These are phyloP conservation scores for Entamoeba histolytica DNA, from an alignment of 208 protist species.

Conservation along the genomic window DNA sequence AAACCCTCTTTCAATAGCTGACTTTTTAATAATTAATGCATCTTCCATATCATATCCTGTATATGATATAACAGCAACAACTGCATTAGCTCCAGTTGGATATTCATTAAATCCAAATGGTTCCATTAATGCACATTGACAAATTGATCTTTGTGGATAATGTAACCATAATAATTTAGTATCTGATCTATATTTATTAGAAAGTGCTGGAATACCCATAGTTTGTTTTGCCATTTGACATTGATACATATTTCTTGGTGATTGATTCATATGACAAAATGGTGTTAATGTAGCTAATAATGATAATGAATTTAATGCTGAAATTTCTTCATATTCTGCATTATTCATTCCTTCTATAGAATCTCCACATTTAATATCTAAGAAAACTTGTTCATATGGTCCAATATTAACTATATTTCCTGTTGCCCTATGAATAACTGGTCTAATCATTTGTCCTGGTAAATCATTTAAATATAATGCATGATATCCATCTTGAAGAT, in stretches of 20 bases:
- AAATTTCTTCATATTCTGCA: slow-evolving; percentile 70
- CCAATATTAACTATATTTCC: slow-evolving; percentile 53
- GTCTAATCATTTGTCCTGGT: slow-evolving; percentile 68
- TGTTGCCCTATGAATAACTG: slow-evolving; percentile 48
- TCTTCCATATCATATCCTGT: slow-evolving; percentile 99
- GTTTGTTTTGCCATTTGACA: slow-evolving; percentile 98
- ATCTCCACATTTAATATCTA: slow-evolving; percentile 70
- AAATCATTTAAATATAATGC: slow-evolving; percentile 60
- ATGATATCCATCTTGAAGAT: slow-evolving; percentile 14
- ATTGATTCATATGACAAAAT: slow-evolving; percentile 91
- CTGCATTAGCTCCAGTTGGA: slow-evolving; percentile 81
- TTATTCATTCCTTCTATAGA: slow-evolving; percentile 54
- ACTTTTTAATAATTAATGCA: slow-evolving; percentile 95
- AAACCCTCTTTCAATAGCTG: slow-evolving; percentile 81
- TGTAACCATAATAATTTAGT: slow-evolving; percentile 90
- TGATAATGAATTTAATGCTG: slow-evolving; percentile 72
- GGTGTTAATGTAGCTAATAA: slow-evolving; percentile 85
- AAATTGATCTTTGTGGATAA: slow-evolving; percentile 80
- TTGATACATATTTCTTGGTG: slow-evolving; percentile 98
- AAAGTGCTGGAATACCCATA: slow-evolving; percentile 77
- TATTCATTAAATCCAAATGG: slow-evolving; percentile 80
- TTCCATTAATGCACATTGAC: slow-evolving; percentile 55
- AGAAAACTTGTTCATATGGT: slow-evolving; percentile 82
- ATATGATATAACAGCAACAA: slow-evolving; percentile 96
- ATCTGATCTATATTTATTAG: slow-evolving; percentile 68